Base-by-base conservation (phyloP, 169 alveolate genomes). In the Gregarina niphandrodes region DNA sequence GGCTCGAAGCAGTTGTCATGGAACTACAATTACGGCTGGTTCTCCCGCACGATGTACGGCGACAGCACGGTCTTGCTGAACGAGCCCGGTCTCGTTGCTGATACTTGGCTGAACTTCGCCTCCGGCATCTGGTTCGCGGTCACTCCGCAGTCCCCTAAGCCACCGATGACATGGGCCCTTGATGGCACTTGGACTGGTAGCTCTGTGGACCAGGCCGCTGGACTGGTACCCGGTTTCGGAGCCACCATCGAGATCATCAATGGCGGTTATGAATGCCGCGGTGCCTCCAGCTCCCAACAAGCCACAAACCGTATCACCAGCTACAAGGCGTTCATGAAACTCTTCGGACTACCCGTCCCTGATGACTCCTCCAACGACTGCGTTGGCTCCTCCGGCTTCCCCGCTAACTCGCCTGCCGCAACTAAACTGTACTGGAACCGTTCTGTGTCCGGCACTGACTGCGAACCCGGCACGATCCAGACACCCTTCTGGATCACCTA, bases 141-240 rank as follows among this genome's bases (percentile, higher is more conserved):
- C 18, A 29, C 36, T 4, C 36, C 36, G 6, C 36, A 29, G 36
- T 11, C 36, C 1, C 36, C 36, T 16, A 29, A 29, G 36, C n/a
- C n/a, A n/a, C n/a, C n/a, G n/a, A n/a, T n/a, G n/a, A n/a, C n/a
- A n/a, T n/a, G n/a, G n/a, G n/a, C n/a, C n/a, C n/a, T n/a, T n/a
- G n/a, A n/a, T n/a, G n/a, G n/a, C n/a, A n/a, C n/a, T n/a, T n/a
- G n/a, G n/a, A n/a, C n/a, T n/a, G n/a, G n/a, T n/a, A 2, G 18
- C 18, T 29, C 36, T 1, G 6, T 29, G 9, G 36, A 29, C 4
- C 1, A 2, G 3, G 36, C 36, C 6, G 36, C 13, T 4, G 12
- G 12, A 12, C 9, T 12, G 36, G 12, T 3, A 12, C 36, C 36
- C 3, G 36, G 36, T 16, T 29, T 29, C 36, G 36, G 36, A 1